Evolutionary conservation across 371 early-diverging fungal genomes (phyloP).

Genomic region (Ecytonucleospora hepatopenaei): DNA sequence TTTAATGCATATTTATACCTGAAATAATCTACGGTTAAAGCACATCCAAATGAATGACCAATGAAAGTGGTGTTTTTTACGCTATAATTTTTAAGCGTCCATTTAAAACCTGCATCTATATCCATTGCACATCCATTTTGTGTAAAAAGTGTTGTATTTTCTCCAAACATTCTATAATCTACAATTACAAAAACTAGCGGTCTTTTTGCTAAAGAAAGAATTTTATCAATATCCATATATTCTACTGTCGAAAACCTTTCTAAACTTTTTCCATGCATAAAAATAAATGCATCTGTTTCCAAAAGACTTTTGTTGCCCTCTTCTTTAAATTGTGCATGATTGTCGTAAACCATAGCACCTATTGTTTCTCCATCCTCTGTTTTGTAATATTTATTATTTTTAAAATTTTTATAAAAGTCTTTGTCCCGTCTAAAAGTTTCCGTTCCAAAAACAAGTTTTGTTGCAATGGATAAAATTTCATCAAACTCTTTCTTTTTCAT

Average conservation of each 20-base stretch:
- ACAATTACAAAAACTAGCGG: too few relatives aligned
- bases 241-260: slow-evolving; percentile 7
- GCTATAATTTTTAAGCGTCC: slow-evolving; percentile 15
- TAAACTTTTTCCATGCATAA: slow-evolving; percentile 35
- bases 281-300: slow-evolving; percentile 6
- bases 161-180: slow-evolving; percentile 53
- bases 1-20: too few relatives aligned
- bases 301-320: too few relatives aligned
- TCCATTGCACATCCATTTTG: slow-evolving; percentile 32
- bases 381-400: slow-evolving; percentile 15
- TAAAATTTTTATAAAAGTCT: slow-evolving; percentile 8
- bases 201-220: too few relatives aligned
- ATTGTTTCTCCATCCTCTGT: slow-evolving; percentile 24
- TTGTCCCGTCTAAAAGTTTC: neutral
- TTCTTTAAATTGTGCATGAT: slow-evolving; percentile 3
- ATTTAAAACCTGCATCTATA: slow-evolving; percentile 34
- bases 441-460: neutral
- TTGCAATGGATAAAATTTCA: neutral
- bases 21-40: slow-evolving; percentile 42
- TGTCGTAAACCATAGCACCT: slow-evolving; percentile 23
- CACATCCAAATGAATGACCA: slow-evolving; percentile 50
- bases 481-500: neutral
- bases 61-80: slow-evolving; percentile 23
- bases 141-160: slow-evolving; percentile 38
- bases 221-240: slow-evolving; percentile 18